Base-by-base conservation (phyloP, 2,329 filamentous ascomycete genomes). In the Cytospora chrysosperma region DNA sequence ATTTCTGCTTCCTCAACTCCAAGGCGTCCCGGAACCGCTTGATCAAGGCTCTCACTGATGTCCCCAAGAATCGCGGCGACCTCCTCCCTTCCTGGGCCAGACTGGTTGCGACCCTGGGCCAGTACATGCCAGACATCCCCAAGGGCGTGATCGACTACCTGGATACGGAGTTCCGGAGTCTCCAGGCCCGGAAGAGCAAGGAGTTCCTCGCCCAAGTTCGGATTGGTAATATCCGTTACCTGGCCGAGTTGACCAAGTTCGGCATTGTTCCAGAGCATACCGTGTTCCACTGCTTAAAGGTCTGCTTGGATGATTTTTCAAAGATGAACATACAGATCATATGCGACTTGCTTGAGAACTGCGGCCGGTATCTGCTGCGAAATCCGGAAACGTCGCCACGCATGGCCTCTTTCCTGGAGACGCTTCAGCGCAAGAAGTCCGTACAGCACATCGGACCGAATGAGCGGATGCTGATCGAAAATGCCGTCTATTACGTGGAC, bases 301-400 rank as follows among this genome's bases (percentile, higher is more conserved):
- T 99, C 74, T 96, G 94, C 69, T 79, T 99, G 30, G 95, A 99
- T 71, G 95, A 99, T 72, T 99, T 99, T 73, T 97, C 95, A 2
- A 87, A 94, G 66, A 97, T 97, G 91, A 99, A 99, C 72, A 97
- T 99, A 67, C 96, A 99, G 75, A 97, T 99, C 70, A 94, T 99
- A 67, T 96, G 93, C 72, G 96, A 96, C 72, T 82, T 99, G 30
- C 83, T 99, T 26, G 95, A 99, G 75, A 98, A 98, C 68, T 99
- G 96, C 72, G 95, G 95, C 51, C 88, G 95, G 21, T 99, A 97
- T 75, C 81, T 99, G 26, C 83, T 99, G 64, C 91, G 94, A 56
- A 98, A 95, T 69, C 89, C 92, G 0, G 93, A 98, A 67, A 98
- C 96, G 0, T 89, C 91, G 12, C 94, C 94, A 10, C 88, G 95